phyloP scores from a whole-genome alignment of 257 asterid species.

The Eucommia ulmoides region DNA sequence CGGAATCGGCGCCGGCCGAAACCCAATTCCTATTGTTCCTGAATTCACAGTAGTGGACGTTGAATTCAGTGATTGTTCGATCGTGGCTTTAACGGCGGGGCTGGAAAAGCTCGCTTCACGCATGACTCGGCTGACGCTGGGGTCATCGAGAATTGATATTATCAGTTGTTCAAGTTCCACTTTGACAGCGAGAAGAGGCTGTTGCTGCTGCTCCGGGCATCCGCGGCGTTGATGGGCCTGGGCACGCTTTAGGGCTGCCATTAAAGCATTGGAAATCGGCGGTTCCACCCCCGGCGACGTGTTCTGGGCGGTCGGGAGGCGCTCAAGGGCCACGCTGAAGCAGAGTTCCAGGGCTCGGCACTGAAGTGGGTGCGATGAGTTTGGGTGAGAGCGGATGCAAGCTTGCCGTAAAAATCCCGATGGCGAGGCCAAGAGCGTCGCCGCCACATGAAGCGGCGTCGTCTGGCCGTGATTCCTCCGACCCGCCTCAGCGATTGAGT shows the following conservation, averaged over 20 bases:
- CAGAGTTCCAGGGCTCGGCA: slow-evolving; percentile 10
- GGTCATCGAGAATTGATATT: slow-evolving; percentile 8
- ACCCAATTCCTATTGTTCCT: not conserved
- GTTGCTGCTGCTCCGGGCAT: slow-evolving; percentile 7
- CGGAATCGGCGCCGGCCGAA: not conserved
- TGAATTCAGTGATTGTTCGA: slow-evolving; percentile 4
- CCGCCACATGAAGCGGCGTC: slow-evolving; percentile 11
- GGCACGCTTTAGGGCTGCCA: slow-evolving; percentile 9
- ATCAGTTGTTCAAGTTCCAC: slow-evolving; percentile 7
- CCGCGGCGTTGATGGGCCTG: slow-evolving; percentile 11
- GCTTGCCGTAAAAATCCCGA: slow-evolving; percentile 6
- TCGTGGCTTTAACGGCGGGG: slow-evolving; percentile 6
- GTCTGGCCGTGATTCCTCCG: slow-evolving; percentile 7
- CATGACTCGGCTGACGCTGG: slow-evolving; percentile 11
- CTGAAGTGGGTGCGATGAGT: slow-evolving; percentile 14
- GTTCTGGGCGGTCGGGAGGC: slow-evolving; percentile 3
- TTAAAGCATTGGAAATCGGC: slow-evolving; percentile 5
- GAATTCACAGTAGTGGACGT: not conserved
- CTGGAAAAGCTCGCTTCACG: slow-evolving; percentile 9
- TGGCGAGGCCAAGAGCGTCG: slow-evolving; percentile 2
- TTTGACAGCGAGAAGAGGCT: slow-evolving; percentile 6
- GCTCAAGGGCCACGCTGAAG: slow-evolving; percentile 7
- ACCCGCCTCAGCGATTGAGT: slow-evolving; percentile 3
- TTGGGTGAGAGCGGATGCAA: slow-evolving; percentile 6
- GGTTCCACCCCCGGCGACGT: not conserved